Conservation (phyloP, 495 filamentous ascomycete species). For the Thozetella sp. region DNA sequence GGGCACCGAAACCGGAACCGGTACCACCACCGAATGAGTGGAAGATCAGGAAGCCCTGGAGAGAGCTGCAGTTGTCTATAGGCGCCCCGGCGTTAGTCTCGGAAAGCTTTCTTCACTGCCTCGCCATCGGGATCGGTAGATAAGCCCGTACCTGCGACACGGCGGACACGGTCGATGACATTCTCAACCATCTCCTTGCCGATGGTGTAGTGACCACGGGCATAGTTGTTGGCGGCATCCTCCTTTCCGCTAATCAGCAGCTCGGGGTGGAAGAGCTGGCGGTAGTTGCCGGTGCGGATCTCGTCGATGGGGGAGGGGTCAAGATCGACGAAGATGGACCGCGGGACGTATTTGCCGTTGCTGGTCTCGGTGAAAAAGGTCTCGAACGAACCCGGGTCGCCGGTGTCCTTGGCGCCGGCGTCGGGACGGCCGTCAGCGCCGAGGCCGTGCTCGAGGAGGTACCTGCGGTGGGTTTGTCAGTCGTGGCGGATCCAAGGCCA, state of each 20-base stretch:
- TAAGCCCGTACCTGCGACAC: constrained; percentile 66
- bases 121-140: not conserved
- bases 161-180: constrained; percentile 83
- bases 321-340: constrained; percentile 87
- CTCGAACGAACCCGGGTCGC: constrained; percentile 74
- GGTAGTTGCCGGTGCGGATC: constrained; percentile 81
- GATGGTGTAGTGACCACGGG: constrained; percentile 90
- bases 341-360: constrained; percentile 86
- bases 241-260: constrained; percentile 88
- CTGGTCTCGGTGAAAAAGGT: constrained; percentile 92
- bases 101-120: not conserved
- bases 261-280: constrained; percentile 89
- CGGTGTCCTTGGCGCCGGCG: constrained; percentile 60
- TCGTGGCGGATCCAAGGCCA: constrained; percentile 10
- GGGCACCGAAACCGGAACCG: constrained; percentile 86
- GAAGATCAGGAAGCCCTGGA: constrained; percentile 92
- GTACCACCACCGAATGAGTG: constrained; percentile 94
- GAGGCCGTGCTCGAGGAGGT: constrained; percentile 90
- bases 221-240: constrained; percentile 95
- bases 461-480: constrained; percentile 47
- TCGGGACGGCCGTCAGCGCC: constrained; percentile 73
- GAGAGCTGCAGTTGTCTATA: constrained; percentile 84
- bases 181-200: constrained; percentile 88
- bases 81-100: constrained; percentile 17
- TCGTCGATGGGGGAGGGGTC: constrained; percentile 92